phyloP scores from a whole-genome alignment of 2,329 filamentous ascomycete genomes.

The Nannizziopsis arthrosporioides region DNA sequence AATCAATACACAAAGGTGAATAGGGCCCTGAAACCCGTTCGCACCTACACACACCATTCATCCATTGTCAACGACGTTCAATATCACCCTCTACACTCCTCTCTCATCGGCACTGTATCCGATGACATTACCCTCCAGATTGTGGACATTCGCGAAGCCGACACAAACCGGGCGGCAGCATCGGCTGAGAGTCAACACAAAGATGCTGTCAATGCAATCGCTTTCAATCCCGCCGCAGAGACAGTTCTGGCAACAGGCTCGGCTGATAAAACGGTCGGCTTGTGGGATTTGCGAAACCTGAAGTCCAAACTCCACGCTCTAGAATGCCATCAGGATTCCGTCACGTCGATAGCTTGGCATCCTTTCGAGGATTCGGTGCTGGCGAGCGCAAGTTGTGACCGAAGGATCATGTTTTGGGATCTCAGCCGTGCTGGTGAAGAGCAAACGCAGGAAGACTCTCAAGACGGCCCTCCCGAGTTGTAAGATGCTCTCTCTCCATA shows the following conservation, averaged over 20 bases:
- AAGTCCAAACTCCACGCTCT: conserved; percentile 82
- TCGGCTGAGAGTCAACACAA: conserved; percentile 63
- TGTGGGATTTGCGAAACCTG: conserved; percentile 90
- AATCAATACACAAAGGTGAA: conserved; percentile 60
- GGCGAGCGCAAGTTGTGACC: conserved; percentile 83
- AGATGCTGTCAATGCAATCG: conserved; percentile 90
- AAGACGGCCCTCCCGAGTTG: conserved; percentile 91
- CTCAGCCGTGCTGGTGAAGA: conserved; percentile 84
- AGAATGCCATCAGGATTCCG: conserved; percentile 76
- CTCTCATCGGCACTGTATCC: conserved; percentile 83
- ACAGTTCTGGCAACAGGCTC: conserved; percentile 84
- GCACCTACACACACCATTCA: conserved; percentile 75
- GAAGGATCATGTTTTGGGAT: conserved; percentile 94
- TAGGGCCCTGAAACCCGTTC: conserved; percentile 57
- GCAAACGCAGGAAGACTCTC: conserved; percentile 84
- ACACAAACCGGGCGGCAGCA: conserved; percentile 55
- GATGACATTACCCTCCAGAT: conserved; percentile 91
- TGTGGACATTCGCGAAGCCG: conserved; percentile 64
- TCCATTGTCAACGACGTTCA: conserved; percentile 95
- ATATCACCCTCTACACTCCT: conserved; percentile 75
- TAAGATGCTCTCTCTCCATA: conserved; percentile 32
- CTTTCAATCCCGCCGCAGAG: conserved; percentile 88
- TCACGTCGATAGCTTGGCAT: conserved; percentile 91
- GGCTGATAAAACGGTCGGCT: conserved; percentile 83
- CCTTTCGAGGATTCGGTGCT: conserved; percentile 79